Base-by-base conservation (phyloP, 495 filamentous ascomycete species). In the Sphaerosporella brunnea region DNA sequence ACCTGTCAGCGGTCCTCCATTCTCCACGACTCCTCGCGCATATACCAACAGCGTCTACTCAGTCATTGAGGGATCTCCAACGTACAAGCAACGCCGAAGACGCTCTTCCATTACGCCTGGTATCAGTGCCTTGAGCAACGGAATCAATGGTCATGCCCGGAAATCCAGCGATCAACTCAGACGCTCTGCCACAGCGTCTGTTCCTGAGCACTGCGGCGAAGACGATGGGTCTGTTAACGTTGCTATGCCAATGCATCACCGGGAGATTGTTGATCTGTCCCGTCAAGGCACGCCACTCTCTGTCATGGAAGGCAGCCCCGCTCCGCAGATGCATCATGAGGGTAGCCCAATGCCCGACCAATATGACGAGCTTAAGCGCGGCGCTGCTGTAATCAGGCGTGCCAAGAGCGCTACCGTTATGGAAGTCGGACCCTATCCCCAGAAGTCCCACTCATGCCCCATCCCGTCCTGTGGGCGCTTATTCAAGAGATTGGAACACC, bases 401-500 rank as follows among this genome's bases (percentile, higher is more conserved):
- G 92, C 90, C 48, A 75, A 90, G 51, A 95, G 87, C 55, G 90
- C 92, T 52, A 96, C 90, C 7, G 79, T 90, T 67, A 87, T 90
- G 82, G 92, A 96, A 63, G 70, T 93, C 45, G 86, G 85, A 28
- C 45, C 90, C 34, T 97, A 97, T 63, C 87, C 90, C 10, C 84
- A 92, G 55, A 97, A 97, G 63, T 88, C 84, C 8, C 90, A 97
- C 63, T 93, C 86, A 7, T 97, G 90, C 68, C 90, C 90, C n/a
- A 97, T 97, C 62, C 92, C 92, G 21, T 85, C 86, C 20, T 97
- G 90, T 63, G 90, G 92, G 36, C 79, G 92, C 62, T 73, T 94
- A 53, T 97, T 97, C 73, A 97, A 97, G 77, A 79, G 90, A 61
- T 75, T 97, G 70, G 90, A 97, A 66, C 90, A 97, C 71, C 75